phyloP scores from a whole-genome alignment of 345 rosid species.

The Draba incana region DNA sequence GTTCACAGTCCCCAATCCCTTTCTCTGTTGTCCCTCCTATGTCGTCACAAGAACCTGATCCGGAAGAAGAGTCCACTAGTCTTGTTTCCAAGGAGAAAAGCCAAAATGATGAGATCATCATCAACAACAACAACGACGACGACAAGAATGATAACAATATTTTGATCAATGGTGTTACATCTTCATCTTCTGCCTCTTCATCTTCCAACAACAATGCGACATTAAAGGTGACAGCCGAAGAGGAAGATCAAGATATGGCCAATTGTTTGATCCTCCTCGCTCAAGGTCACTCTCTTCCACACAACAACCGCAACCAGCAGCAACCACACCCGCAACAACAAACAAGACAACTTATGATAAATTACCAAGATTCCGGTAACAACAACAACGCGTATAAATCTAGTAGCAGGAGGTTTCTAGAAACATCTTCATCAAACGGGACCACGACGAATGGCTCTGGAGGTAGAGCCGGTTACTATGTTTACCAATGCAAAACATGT shows the following conservation, averaged over 20 bases:
- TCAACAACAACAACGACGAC: constrained; percentile 8
- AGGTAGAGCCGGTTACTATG: constrained; percentile 73
- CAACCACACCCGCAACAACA: constrained; percentile 30
- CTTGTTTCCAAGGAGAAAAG: constrained; percentile 35
- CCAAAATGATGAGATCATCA: constrained; percentile 30
- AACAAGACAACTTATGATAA: constrained; percentile 36
- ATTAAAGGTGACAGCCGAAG: constrained; percentile 51
- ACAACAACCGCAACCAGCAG: constrained; percentile 12
- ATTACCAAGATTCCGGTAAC: constrained; percentile 27
- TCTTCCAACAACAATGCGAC: constrained; percentile 42
- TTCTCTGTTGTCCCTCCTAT: constrained; percentile 47
- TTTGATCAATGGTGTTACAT: constrained; percentile 19
- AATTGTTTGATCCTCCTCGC: constrained; percentile 91
- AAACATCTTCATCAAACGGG: constrained; percentile 50
- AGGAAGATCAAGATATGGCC: constrained; percentile 93
- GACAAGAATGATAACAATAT: constrained; percentile 27
- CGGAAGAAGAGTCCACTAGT: constrained; percentile 38
- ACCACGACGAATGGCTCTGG: constrained; percentile 39
- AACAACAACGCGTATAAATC: constrained; percentile 47
- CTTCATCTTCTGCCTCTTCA: constrained; percentile 44
- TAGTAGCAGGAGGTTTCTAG: constrained; percentile 66
- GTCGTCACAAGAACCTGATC: constrained; percentile 31
- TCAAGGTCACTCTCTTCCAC: constrained; percentile 56
- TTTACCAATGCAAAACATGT: constrained; percentile 95
- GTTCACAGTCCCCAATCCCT: constrained; percentile 65